phyloP scores from a whole-genome alignment of 2,329 filamentous ascomycete genomes.

The Hirsutella minnesotensis region DNA sequence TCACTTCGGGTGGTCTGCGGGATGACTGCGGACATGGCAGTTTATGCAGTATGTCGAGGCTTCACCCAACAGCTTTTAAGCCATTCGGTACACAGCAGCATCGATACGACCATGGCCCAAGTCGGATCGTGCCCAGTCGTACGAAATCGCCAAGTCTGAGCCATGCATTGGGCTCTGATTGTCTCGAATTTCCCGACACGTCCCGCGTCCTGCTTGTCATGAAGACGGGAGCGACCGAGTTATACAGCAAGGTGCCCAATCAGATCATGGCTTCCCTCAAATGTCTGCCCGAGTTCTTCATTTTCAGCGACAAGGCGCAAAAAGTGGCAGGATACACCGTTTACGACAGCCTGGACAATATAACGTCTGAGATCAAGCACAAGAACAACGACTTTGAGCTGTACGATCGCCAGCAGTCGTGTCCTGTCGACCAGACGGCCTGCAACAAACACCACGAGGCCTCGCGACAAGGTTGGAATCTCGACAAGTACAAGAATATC shows the following conservation, averaged over 20 bases:
- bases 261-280: conserved; percentile 40
- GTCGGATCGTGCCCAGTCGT: neutral
- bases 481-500: conserved; percentile 53
- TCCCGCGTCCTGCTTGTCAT: conserved; percentile 38
- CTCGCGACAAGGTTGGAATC: conserved; percentile 30
- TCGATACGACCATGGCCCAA: neutral
- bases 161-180: conserved; percentile 14
- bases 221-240: conserved; percentile 46
- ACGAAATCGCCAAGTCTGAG: neutral
- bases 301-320: conserved; percentile 47
- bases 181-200: conserved; percentile 29
- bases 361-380: conserved; percentile 28
- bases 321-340: conserved; percentile 31
- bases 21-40: conserved; percentile 17
- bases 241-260: conserved; percentile 37
- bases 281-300: conserved; percentile 37
- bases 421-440: conserved; percentile 30
- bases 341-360: conserved; percentile 33
- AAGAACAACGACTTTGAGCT: conserved; percentile 38
- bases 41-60: conserved; percentile 10
- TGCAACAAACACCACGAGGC: conserved; percentile 22
- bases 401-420: conserved; percentile 32
- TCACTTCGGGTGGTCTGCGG: conserved; percentile 19
- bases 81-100: conserved; percentile 1
- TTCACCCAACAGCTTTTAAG: conserved; percentile 3